Conservation (phyloP, 139 green algal species). For the Marvania coccoides region DNA sequence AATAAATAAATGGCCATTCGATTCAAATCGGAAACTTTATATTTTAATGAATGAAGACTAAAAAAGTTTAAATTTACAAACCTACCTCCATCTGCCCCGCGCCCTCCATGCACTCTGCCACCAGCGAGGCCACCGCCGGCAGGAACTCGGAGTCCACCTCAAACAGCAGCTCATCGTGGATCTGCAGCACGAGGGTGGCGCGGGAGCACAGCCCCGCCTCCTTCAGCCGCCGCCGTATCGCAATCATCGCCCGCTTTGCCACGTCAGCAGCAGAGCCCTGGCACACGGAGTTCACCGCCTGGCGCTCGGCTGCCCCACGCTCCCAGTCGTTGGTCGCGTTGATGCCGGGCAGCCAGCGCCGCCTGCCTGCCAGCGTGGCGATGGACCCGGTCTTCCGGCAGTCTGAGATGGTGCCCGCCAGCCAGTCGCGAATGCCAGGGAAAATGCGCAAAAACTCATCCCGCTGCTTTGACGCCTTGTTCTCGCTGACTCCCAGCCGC, state of each 20-base stretch:
- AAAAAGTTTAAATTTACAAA: no score
- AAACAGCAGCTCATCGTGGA: constrained; percentile 87
- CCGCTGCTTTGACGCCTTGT: constrained; percentile 23
- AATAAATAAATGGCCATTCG: no score
- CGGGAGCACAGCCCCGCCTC: not conserved
- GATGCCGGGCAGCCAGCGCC: constrained; percentile 57
- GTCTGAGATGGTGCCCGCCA: constrained; percentile 21
- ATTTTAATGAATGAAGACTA: no score
- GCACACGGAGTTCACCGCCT: constrained; percentile 60
- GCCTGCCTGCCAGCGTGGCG: constrained; percentile 37
- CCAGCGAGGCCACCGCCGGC: constrained; percentile 19
- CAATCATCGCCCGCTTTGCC: constrained; percentile 57
- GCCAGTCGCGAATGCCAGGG: constrained; percentile 26
- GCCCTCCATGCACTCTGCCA: constrained; percentile 53
- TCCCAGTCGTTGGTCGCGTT: not conserved
- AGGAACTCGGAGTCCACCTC: constrained; percentile 44
- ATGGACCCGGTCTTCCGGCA: constrained; percentile 39
- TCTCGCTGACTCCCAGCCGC: constrained; percentile 25
- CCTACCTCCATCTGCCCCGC: constrained; percentile 26
- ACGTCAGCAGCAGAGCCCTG: constrained; percentile 75
- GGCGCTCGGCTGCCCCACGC: constrained; percentile 37
- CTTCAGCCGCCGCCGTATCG: constrained; percentile 10
- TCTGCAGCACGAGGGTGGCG: constrained; percentile 32
- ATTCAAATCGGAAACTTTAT: no score
- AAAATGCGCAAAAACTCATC: constrained; percentile 25